A percentile compares a stretch with the other conserved stretches of the same genome.
phyloP scores from a whole-genome alignment of 495 filamentous ascomycete species.

The Aspergillus heteromorphus region DNA sequence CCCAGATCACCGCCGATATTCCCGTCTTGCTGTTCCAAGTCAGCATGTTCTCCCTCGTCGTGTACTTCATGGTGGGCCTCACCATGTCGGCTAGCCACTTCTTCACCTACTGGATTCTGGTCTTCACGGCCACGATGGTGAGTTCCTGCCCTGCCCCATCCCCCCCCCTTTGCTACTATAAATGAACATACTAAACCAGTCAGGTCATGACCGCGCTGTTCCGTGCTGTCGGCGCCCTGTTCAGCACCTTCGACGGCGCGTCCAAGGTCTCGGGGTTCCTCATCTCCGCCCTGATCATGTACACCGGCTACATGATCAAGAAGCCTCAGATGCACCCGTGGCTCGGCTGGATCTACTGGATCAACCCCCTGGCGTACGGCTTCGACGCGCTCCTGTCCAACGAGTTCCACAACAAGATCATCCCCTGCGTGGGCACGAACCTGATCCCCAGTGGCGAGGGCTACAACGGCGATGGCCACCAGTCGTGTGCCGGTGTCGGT shows the following conservation, averaged over 20 bases:
- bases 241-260: slow-evolving; percentile 47
- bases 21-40: slow-evolving; percentile 63
- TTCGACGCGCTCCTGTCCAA: slow-evolving; percentile 65
- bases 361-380: slow-evolving; percentile 68
- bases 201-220: slow-evolving; percentile 48
- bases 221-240: slow-evolving; percentile 46
- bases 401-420: slow-evolving; percentile 54
- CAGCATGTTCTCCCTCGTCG: slow-evolving; percentile 57
- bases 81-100: slow-evolving; percentile 43
- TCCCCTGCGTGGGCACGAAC: slow-evolving; percentile 44
- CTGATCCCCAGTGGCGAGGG: slow-evolving; percentile 40
- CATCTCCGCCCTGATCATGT: slow-evolving; percentile 52
- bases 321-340: slow-evolving; percentile 65
- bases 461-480: slow-evolving; percentile 22
- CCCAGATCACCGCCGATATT: slow-evolving; percentile 64
- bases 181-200: background rate
- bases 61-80: slow-evolving; percentile 69
- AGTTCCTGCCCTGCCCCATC: slow-evolving; percentile 3
- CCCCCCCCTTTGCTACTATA: too few relatives aligned
- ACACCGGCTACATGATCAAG: slow-evolving; percentile 54
- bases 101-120: slow-evolving; percentile 43
- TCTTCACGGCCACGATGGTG: slow-evolving; percentile 25
- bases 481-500: slow-evolving; percentile 52
- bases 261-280: slow-evolving; percentile 50
- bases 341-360: slow-evolving; percentile 69